Percentiles rank a stretch among this genome's conserved stretches.
phyloP scores from a whole-genome alignment of 129 eudicot species.

The Flaveria brownii region DNA sequence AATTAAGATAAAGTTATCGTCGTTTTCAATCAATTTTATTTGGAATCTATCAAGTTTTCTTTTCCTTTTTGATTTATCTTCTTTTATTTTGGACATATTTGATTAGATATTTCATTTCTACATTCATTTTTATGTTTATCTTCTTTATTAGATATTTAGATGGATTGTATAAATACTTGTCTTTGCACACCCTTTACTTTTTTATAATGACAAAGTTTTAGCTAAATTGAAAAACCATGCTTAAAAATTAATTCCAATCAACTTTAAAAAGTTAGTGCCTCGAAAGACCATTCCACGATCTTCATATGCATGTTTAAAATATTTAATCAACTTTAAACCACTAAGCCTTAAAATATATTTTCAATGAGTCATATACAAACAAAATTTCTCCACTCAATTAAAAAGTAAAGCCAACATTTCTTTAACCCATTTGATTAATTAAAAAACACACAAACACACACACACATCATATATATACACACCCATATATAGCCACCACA shows the following conservation, averaged over 20 bases:
- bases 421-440: not conserved
- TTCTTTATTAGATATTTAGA: no score
- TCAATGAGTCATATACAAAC: constrained; percentile 32
- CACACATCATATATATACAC: not conserved
- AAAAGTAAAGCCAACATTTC: constrained; percentile 32
- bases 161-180: no score
- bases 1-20: no score
- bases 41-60: no score
- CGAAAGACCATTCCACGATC: constrained; percentile 24
- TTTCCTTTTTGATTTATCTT: no score
- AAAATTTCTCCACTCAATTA: constrained; percentile 26
- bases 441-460: not conserved
- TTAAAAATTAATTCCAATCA: not conserved
- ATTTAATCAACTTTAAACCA: constrained; percentile 2
- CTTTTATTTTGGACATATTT: no score
- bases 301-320: constrained; percentile 11
- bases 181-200: no score
- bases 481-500: not conserved
- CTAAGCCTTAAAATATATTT: not conserved
- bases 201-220: no score
- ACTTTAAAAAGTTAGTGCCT: constrained; percentile 9
- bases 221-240: no score
- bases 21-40: no score
- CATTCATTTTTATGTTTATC: no score
- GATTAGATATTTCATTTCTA: no score